These are phyloP conservation scores for Salpingoeca rosetta DNA, from an alignment of 78 protist genomes.

Conservation along the genomic window DNA sequence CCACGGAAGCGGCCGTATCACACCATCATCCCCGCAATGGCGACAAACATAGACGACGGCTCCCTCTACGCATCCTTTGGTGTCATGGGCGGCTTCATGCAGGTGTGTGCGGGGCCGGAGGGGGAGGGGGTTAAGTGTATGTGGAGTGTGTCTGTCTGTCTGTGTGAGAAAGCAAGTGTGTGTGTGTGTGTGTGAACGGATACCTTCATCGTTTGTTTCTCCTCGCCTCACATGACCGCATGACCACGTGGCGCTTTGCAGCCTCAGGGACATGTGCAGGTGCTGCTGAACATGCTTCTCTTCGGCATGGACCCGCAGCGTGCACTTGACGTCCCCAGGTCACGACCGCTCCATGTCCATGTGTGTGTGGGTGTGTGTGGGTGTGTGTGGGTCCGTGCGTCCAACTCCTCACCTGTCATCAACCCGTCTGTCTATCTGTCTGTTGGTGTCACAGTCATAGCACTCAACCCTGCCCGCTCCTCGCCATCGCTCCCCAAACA, in stretches of 20 bases:
- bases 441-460: no score
- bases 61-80: constrained; percentile 40
- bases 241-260: no score
- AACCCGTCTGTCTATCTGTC: neutral
- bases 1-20: constrained; percentile 78
- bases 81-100: constrained; percentile 85
- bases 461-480: no score
- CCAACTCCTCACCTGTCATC: neutral
- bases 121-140: neutral
- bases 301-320: constrained; percentile 69
- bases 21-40: constrained; percentile 81
- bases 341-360: constrained; percentile 16
- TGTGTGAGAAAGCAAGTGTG: neutral
- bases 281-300: constrained; percentile 36
- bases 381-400: constrained; percentile 10
- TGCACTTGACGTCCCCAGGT: constrained; percentile 60
- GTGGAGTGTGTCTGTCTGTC: neutral
- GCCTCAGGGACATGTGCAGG: constrained; percentile 86
- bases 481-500: no score
- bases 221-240: neutral
- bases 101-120: constrained; percentile 12
- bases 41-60: constrained; percentile 17
- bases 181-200: neutral
- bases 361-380: neutral
- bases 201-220: neutral